These are phyloP conservation scores for Cronartium ribicola DNA, from an alignment of 1,284 basidiomycete species.

Conservation along the genomic window DNA sequence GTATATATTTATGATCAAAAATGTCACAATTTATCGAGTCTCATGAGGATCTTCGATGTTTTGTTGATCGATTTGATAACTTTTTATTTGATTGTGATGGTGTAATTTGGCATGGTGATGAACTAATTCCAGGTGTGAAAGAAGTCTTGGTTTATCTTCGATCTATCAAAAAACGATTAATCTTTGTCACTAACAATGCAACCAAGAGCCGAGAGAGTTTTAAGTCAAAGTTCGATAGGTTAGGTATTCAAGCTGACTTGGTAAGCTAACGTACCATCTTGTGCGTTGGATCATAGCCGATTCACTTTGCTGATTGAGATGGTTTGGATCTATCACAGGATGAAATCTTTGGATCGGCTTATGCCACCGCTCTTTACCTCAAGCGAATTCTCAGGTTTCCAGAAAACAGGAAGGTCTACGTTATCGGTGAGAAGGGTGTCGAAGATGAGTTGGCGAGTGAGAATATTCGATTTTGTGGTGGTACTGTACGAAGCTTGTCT, in stretches of 20 bases:
- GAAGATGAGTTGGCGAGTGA: conserved; percentile 86
- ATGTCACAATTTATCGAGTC: conserved; percentile 26
- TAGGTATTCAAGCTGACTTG: conserved; percentile 77
- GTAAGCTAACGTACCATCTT: conserved; percentile 57
- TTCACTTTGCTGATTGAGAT: neutral
- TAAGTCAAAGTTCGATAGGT: conserved; percentile 82
- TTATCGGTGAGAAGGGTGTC: conserved; percentile 85
- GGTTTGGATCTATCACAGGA: conserved; percentile 58
- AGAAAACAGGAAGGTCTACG: conserved; percentile 88
- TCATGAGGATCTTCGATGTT: conserved; percentile 6
- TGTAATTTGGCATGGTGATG: conserved; percentile 79
- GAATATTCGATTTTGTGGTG: conserved; percentile 74
- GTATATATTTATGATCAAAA: neutral
- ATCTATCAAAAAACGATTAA: conserved; percentile 69
- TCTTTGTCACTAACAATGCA: conserved; percentile 99
- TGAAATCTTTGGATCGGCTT: conserved; percentile 93
- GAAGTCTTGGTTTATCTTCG: conserved; percentile 58
- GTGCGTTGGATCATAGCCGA: neutral
- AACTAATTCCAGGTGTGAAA: conserved; percentile 69
- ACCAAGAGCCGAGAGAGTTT: conserved; percentile 81
- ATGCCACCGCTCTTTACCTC: conserved; percentile 86
- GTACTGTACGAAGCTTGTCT: conserved; percentile 63
- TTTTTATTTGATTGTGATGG: conserved; percentile 98
- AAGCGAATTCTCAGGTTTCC: conserved; percentile 82
- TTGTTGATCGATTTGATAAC: conserved; percentile 37